Evolutionary conservation across 1,139 yeast species (phyloP), one percentile per base, ranked within the genome.

Genomic region (Lodderomyces orthopsilosis): DNA sequence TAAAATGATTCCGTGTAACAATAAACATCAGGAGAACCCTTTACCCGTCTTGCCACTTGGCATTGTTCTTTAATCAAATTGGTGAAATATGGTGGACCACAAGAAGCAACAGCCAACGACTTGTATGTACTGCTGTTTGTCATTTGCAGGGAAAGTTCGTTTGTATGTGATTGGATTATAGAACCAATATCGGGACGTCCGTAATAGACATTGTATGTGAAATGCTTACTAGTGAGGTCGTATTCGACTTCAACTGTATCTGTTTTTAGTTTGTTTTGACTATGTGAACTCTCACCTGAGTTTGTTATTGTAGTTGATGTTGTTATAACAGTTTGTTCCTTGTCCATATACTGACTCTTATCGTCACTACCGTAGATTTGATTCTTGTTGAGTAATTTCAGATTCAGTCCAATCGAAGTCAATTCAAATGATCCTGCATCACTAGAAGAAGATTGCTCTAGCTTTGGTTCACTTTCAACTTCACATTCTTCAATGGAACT

Each of bases 81-180:
- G 2, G 65, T 57, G 41, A 72, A 61, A 2, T 40, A 40, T 3
- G 46, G 52, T 4, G 74, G 70, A 1, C 77, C 77, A 59, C 77
- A 71, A 18, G 65, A 56, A 14, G 64, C 50, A 2, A 72, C 67
- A 0, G 75, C 74, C 45, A 70, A 32, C 2, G 65, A 53, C 43
- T 54, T 58, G 34, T 63, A 43, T 35, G 35, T 14, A 13, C 14
- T 28, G 23, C 32, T 24, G n/a, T 24, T 30, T 21, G 18, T 10
- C 23, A 27, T 39, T 12, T 37, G 28, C 7, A 6, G 23, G 10
- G 34, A 13, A 12, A 39, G 37, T 10, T 39, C 32, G 13, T 14
- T 23, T 10, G 44, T 23, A 18, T 45, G 42, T 17, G 30, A 14
- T 38, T 42, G 37, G 8, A 49, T 46, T 13, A 49, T 46, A 1